Conservation (phyloP, 352 stramenopile genomes). For the Globisporangium heterothallicum region DNA sequence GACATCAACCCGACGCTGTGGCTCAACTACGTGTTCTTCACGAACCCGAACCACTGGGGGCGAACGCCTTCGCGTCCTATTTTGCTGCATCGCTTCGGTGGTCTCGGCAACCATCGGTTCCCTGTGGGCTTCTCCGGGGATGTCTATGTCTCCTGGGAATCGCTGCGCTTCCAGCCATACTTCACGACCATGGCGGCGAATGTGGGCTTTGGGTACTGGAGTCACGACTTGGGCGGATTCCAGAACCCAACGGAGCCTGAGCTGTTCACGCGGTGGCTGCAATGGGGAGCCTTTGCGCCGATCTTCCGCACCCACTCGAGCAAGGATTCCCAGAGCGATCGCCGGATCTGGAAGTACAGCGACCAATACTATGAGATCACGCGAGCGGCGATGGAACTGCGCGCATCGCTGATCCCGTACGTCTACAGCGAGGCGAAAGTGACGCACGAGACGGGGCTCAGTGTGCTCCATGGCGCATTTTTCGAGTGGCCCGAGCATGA, state of each 20-base stretch:
- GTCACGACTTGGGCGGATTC: conserved; percentile 41
- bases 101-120: conserved; percentile 50
- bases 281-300: conserved; percentile 33
- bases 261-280: conserved; percentile 40
- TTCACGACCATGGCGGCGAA: conserved; percentile 45
- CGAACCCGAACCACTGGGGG: conserved; percentile 27
- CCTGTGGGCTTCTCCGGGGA: conserved; percentile 50
- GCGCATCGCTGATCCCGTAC: conserved; percentile 34
- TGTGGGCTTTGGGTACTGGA: conserved; percentile 45
- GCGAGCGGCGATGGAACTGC: conserved; percentile 22
- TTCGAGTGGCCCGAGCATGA: conserved; percentile 32
- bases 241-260: conserved; percentile 22
- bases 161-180: conserved; percentile 36
- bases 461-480: conserved; percentile 33
- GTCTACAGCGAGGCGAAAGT: conserved; percentile 30
- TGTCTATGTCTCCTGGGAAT: conserved; percentile 27
- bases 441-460: conserved; percentile 23
- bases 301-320: conserved; percentile 39
- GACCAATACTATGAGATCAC: conserved; percentile 25
- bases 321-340: conserved; percentile 22
- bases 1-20: conserved; percentile 45
- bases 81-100: conserved; percentile 40
- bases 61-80: conserved; percentile 19
- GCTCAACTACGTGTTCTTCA: conserved; percentile 44
- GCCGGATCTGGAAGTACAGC: conserved; percentile 30